These are phyloP conservation scores for Xylariaceae sp. DNA, from an alignment of 2,329 filamentous ascomycete genomes.

Conservation along the genomic window DNA sequence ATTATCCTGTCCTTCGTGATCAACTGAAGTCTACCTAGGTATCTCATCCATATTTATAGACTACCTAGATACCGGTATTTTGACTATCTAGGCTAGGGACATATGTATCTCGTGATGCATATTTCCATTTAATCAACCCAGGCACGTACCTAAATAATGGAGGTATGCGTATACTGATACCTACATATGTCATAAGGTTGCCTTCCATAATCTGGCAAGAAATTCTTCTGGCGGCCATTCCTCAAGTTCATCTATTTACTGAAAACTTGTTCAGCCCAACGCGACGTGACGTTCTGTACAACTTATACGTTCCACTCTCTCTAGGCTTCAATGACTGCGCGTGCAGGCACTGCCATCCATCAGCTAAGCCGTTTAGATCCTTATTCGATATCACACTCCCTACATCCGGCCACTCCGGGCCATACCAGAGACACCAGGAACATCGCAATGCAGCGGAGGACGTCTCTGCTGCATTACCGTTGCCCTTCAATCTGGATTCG, in stretches of 20 bases:
- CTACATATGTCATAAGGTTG: too few relatives aligned
- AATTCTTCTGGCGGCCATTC: slow-evolving; percentile 1
- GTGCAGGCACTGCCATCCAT: neutral
- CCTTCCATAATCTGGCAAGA: neutral
- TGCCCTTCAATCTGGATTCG: slow-evolving; percentile 54
- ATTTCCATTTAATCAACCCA: too few relatives aligned
- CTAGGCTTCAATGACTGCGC: neutral
- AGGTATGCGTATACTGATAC: too few relatives aligned
- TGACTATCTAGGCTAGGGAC: too few relatives aligned
- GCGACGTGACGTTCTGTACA: slow-evolving; percentile 1
- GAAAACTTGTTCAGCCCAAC: neutral
- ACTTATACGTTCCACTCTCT: neutral
- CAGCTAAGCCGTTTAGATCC: neutral
- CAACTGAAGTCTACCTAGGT: too few relatives aligned
- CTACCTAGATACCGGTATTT: too few relatives aligned
- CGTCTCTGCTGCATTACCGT: slow-evolving; percentile 51
- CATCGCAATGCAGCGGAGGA: slow-evolving; percentile 54
- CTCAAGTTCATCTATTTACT: neutral
- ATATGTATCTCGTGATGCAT: too few relatives aligned
- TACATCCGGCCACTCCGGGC: slow-evolving; percentile 7
- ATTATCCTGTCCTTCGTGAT: too few relatives aligned
- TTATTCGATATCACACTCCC: neutral
- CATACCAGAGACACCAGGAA: slow-evolving; percentile 3
- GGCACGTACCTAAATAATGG: too few relatives aligned
- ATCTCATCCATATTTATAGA: too few relatives aligned